A percentile compares a stretch with the other conserved stretches of the same genome.
These are phyloP conservation scores for Gaertneriomyces semiglobifer DNA, from an alignment of 192 early-diverging fungal genomes.

Conservation along the genomic window DNA sequence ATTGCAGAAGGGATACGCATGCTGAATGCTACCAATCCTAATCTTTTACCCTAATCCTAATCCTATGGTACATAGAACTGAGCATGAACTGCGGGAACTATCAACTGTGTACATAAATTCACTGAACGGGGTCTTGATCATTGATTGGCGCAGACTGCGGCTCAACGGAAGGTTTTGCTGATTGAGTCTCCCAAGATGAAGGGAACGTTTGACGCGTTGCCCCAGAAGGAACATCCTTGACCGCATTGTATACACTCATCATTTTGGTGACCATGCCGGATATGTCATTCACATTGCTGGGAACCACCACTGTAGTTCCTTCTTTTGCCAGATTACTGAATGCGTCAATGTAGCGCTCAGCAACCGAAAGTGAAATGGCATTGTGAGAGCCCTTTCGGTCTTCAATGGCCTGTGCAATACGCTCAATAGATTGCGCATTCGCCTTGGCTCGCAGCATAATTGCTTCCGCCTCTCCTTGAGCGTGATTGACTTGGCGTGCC, in stretches of 20 bases:
- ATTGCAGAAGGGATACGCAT: too few relatives aligned
- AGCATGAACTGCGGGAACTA: too few relatives aligned
- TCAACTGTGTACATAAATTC: too few relatives aligned
- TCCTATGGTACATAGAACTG: too few relatives aligned
- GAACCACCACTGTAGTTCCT: conserved; percentile 84
- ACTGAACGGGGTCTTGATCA: too few relatives aligned
- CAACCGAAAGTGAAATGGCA: conserved; percentile 85
- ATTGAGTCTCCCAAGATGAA: too few relatives aligned
- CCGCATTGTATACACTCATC: conserved; percentile 39
- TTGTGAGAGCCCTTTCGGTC: conserved; percentile 38
- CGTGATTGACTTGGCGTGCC: conserved; percentile 84
- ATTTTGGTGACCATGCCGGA: conserved; percentile 88
- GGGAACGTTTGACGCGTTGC: too few relatives aligned
- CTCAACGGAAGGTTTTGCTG: too few relatives aligned
- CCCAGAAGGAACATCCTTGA: conserved; percentile 13
- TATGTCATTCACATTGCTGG: conserved; percentile 76
- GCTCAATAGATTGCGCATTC: conserved; percentile 74
- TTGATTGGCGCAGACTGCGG: too few relatives aligned
- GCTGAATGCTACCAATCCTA: too few relatives aligned
- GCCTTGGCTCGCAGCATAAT: conserved; percentile 82
- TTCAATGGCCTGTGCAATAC: conserved; percentile 73
- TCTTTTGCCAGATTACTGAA: conserved; percentile 92
- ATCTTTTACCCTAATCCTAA: too few relatives aligned
- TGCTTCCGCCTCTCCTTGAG: conserved; percentile 83
- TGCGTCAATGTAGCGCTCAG: conserved; percentile 95